These are phyloP conservation scores for Boletus coccyginus DNA, from an alignment of 768 basidiomycete genomes.

Conservation along the genomic window DNA sequence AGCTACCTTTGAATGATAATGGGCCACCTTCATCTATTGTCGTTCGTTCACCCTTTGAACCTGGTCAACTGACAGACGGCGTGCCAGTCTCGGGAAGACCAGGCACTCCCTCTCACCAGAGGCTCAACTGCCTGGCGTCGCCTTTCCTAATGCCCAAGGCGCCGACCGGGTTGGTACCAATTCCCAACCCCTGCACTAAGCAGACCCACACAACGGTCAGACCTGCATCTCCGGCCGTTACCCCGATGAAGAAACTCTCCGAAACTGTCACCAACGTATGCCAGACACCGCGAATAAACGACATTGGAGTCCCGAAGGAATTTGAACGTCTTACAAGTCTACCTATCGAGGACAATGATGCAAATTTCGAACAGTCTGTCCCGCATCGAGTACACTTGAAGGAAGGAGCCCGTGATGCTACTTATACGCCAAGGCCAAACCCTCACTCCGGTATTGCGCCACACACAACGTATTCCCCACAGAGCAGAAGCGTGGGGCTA, in stretches of 20 bases:
- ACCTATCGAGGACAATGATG: slow-evolving; percentile 2
- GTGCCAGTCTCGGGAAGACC: not conserved
- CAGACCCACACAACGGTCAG: not conserved
- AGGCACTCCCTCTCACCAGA: not conserved
- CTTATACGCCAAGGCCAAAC: slow-evolving; percentile 3
- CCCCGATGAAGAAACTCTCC: not conserved
- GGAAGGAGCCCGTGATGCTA: not conserved
- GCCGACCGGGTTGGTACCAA: not conserved
- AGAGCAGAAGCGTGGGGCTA: slow-evolving; percentile 9
- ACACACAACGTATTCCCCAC: slow-evolving; percentile 3
- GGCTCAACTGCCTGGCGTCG: slow-evolving; percentile 13
- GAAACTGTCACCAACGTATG: not conserved
- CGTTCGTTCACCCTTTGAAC: slow-evolving; percentile 17
- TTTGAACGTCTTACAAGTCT: not conserved
- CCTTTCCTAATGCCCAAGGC: slow-evolving; percentile 10
- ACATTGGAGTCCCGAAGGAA: not conserved
- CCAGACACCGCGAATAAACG: not conserved
- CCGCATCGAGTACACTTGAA: not conserved
- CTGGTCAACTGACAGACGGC: not conserved
- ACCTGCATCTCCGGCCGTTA: not conserved
- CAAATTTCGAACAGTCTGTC: not conserved
- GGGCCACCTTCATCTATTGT: slow-evolving; percentile 21
- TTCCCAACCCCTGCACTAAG: not conserved
- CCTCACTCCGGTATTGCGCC: not conserved
- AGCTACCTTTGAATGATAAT: slow-evolving; percentile 11